Evolutionary conservation across 495 filamentous ascomycete genomes (phyloP).

Genomic region (Aspergillus asperescens): DNA sequence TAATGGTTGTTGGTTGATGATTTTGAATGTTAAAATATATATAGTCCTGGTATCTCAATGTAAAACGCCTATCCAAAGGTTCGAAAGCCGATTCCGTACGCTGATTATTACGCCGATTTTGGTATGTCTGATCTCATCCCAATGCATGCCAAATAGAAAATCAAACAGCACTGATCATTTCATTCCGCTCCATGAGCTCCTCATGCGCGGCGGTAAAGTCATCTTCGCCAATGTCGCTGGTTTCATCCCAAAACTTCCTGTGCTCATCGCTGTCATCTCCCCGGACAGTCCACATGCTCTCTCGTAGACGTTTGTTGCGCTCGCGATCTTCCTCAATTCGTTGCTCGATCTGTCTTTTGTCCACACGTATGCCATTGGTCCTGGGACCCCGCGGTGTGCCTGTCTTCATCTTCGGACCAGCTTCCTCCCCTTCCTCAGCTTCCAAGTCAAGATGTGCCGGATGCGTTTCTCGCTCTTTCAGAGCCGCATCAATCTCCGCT

Average conservation of each 20-base stretch:
- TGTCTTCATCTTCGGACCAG: slow-evolving; percentile 23
- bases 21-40: neutral
- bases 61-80: neutral
- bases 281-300: slow-evolving; percentile 83
- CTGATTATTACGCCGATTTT: neutral
- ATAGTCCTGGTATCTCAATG: slow-evolving; percentile 1
- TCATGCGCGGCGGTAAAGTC: slow-evolving; percentile 68
- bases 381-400: slow-evolving; percentile 31
- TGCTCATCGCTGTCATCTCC: slow-evolving; percentile 54
- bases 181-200: slow-evolving; percentile 58
- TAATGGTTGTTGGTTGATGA: neutral
- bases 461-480: slow-evolving; percentile 65
- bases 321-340: slow-evolving; percentile 95
- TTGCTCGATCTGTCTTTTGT: slow-evolving; percentile 88
- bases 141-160: neutral
- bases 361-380: slow-evolving; percentile 49
- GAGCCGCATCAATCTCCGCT: slow-evolving; percentile 68
- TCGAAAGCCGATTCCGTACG: neutral
- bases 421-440: slow-evolving; percentile 28
- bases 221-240: slow-evolving; percentile 76
- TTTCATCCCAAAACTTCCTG: slow-evolving; percentile 72
- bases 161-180: slow-evolving; percentile 20
- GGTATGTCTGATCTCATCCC: neutral
- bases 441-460: slow-evolving; percentile 38
- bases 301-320: slow-evolving; percentile 81